Conservation (phyloP, 139 green algal genomes). For the Eudorina sp. region DNA sequence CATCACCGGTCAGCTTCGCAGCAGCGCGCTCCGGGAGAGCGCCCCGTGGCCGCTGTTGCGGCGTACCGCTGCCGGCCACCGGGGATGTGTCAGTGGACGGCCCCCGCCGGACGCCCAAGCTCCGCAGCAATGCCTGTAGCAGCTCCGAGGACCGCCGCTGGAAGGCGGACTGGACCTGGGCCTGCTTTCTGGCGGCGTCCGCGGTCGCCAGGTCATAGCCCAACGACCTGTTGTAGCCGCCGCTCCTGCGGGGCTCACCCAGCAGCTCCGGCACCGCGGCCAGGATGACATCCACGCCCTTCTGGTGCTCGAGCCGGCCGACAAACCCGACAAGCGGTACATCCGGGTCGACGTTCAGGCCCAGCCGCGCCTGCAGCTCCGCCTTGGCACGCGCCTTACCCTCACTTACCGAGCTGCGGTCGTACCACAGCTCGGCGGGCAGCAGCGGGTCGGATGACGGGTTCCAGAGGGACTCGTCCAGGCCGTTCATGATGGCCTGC, state of each 20-base stretch:
- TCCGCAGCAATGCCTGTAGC: neutral
- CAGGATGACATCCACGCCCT: slow-evolving; percentile 89
- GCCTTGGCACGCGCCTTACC: slow-evolving; percentile 83
- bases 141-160: neutral
- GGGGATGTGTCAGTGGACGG: neutral
- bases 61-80: neutral
- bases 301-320: slow-evolving; percentile 86
- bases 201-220: neutral
- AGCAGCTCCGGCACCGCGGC: slow-evolving; percentile 74
- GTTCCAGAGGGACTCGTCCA: slow-evolving; percentile 79
- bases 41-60: too few relatives aligned
- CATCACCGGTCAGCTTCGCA: neutral
- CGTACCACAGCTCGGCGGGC: slow-evolving; percentile 64
- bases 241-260: neutral
- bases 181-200: neutral
- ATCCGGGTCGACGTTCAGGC: slow-evolving; percentile 62
- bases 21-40: too few relatives aligned
- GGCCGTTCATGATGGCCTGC: slow-evolving; percentile 82
- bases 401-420: neutral
- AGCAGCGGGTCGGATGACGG: slow-evolving; percentile 75
- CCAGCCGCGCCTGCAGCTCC: slow-evolving; percentile 73
- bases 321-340: slow-evolving; percentile 83
- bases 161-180: neutral
- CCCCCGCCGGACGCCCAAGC: neutral
- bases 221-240: neutral